Evolutionary conservation across 73 alveolate genomes (phyloP).

Genomic region (Paramecium octaurelia): DNA sequence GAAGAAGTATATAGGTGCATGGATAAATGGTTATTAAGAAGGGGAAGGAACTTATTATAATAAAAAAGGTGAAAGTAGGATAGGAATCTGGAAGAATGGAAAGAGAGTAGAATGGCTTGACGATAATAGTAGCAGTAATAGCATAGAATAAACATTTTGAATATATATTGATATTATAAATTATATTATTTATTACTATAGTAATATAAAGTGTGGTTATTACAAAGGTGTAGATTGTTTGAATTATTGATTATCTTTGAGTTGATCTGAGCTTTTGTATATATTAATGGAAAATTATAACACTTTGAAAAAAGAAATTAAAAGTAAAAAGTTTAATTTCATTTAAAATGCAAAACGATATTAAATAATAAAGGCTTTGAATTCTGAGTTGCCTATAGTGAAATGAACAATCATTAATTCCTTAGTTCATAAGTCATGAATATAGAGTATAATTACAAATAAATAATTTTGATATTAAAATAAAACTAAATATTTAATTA

Average conservation of each 20-base stretch:
- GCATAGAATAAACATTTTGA: not conserved
- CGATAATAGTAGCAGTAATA: not conserved
- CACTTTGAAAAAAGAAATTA: too few relatives aligned
- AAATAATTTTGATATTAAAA: not conserved
- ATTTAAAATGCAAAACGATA: too few relatives aligned
- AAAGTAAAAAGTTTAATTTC: too few relatives aligned
- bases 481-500: not conserved
- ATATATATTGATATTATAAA: not conserved
- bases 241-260: not conserved
- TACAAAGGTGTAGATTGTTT: not conserved
- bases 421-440: not conserved
- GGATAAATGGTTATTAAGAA: conserved; percentile 83
- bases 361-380: too few relatives aligned
- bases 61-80: conserved; percentile 15
- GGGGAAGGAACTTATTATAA: conserved; percentile 63
- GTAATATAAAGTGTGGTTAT: not conserved
- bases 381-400: not conserved
- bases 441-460: not conserved
- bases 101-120: conserved; percentile 42
- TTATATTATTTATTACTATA: not conserved
- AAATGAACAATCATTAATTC: not conserved
- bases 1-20: conserved; percentile 71
- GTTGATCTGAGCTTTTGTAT: too few relatives aligned
- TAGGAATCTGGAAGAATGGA: conserved; percentile 57
- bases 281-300: too few relatives aligned